phyloP scores from a whole-genome alignment of 164 flowering plant species.

The Magnolia changhungtana region DNA sequence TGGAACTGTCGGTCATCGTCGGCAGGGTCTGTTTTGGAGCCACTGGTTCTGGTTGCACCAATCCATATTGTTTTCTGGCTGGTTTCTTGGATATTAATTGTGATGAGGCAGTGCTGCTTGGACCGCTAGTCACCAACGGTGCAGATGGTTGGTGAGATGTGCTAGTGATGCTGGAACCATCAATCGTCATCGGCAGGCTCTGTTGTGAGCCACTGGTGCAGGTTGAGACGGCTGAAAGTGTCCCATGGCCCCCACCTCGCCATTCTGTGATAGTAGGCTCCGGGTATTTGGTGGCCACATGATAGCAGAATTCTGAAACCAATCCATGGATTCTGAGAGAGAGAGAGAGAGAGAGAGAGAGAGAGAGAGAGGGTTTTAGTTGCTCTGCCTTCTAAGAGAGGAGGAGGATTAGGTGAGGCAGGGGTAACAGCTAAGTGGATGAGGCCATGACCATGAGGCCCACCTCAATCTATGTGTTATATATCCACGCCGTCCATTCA shows the following conservation, averaged over 20 bases:
- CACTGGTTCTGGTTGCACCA: not conserved
- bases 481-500: too few relatives aligned
- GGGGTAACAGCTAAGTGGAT: too few relatives aligned
- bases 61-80: too few relatives aligned
- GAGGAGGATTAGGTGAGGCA: too few relatives aligned
- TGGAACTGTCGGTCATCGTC: not conserved
- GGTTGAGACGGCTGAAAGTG: not conserved
- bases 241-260: not conserved
- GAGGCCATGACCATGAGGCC: too few relatives aligned
- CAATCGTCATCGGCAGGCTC: not conserved
- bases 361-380: too few relatives aligned
- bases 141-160: not conserved
- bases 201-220: not conserved
- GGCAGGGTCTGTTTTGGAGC: not conserved
- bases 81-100: not conserved
- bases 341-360: too few relatives aligned
- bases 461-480: too few relatives aligned
- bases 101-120: not conserved
- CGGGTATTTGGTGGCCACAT: not conserved
- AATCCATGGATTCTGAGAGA: too few relatives aligned
- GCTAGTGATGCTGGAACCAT: not conserved
- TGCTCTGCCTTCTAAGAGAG: too few relatives aligned
- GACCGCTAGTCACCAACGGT: not conserved
- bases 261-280: not conserved
- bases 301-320: too few relatives aligned